phyloP scores from a whole-genome alignment of 345 rosid genomes.

The Fremontodendron californicum region DNA sequence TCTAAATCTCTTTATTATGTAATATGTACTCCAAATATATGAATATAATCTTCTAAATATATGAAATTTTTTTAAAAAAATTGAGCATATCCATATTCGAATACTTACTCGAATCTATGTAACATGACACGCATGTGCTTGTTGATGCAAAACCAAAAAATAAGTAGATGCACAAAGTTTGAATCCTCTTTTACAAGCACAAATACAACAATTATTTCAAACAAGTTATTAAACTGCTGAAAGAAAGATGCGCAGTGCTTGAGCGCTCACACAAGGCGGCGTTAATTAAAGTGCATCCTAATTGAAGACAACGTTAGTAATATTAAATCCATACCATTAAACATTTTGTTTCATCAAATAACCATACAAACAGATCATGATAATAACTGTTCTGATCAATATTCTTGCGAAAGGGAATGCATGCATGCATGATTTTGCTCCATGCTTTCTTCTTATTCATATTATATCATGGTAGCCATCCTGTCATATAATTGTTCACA shows the following conservation, averaged over 20 bases:
- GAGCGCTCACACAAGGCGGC: background rate
- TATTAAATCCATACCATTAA: background rate
- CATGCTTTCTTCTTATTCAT: background rate
- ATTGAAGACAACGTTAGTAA: background rate
- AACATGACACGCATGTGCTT: too few species aligned
- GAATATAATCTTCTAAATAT: too few species aligned
- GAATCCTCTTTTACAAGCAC: too few species aligned
- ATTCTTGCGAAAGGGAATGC: background rate
- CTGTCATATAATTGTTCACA: conserved; percentile 71
- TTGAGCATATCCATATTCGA: too few species aligned
- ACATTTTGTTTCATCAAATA: background rate
- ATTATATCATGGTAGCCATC: conserved; percentile 71
- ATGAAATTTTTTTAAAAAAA: too few species aligned
- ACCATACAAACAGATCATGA: background rate
- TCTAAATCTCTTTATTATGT: too few species aligned
- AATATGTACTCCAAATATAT: too few species aligned
- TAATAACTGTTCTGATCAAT: background rate
- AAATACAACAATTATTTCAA: background rate
- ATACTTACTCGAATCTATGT: too few species aligned
- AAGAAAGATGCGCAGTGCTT: background rate
- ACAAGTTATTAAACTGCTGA: background rate
- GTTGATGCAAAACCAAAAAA: background rate
- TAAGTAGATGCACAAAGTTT: background rate
- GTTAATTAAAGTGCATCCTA: background rate
- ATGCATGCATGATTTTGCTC: background rate